These are phyloP conservation scores for Mortierella hygrophila DNA, from an alignment of 192 early-diverging fungal genomes.

Conservation along the genomic window DNA sequence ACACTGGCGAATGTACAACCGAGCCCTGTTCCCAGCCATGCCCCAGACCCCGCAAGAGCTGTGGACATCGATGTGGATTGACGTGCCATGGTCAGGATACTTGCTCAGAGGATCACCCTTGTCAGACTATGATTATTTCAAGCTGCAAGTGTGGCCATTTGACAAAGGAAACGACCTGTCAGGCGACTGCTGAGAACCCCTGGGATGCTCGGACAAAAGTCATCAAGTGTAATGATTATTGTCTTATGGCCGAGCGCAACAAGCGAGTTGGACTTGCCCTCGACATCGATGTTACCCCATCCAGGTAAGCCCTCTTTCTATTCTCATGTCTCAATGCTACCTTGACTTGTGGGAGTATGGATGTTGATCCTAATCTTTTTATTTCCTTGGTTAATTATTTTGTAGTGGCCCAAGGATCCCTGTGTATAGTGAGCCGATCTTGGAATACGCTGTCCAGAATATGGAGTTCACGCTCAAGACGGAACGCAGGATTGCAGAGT, in stretches of 20 bases:
- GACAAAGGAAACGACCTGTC: conserved; percentile 70
- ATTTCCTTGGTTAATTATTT: not conserved
- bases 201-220: conserved; percentile 44
- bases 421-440: conserved; percentile 68
- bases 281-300: conserved; percentile 59
- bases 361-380: not conserved
- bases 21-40: conserved; percentile 75
- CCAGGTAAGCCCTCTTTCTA: not conserved
- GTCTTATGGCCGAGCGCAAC: conserved; percentile 82
- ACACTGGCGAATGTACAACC: conserved; percentile 76
- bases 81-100: conserved; percentile 80
- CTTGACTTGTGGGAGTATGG: not conserved
- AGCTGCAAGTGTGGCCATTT: conserved; percentile 82
- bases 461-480: conserved; percentile 73
- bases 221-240: conserved; percentile 85
- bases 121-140: conserved; percentile 65
- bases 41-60: conserved; percentile 74
- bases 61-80: conserved; percentile 82
- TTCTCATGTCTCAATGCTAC: not conserved
- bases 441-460: conserved; percentile 74
- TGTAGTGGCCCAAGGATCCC: conserved; percentile 9
- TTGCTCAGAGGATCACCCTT: conserved; percentile 82
- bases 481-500: conserved; percentile 72
- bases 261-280: conserved; percentile 83
- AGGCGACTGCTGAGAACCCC: conserved; percentile 61